Conservation (phyloP, 345 rosid genomes). For the Trapa incisa region DNA sequence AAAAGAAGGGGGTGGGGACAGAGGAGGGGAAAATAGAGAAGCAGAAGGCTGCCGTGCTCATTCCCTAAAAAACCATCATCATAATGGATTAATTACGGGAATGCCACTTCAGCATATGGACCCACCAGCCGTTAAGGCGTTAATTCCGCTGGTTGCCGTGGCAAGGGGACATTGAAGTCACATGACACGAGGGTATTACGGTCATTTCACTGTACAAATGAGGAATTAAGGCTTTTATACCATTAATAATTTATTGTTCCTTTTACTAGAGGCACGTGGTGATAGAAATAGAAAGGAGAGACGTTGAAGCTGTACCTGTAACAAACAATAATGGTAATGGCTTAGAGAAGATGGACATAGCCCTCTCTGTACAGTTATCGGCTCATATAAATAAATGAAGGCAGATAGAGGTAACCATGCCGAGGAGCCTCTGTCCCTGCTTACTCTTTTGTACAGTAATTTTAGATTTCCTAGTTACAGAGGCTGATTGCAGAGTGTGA, state of each 20-base stretch:
- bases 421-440: not conserved
- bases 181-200: not conserved
- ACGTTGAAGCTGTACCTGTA: not conserved
- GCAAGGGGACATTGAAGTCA: not conserved
- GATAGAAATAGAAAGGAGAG: slow-evolving; percentile 5
- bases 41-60: not conserved
- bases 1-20: slow-evolving; percentile 3
- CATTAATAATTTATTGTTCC: slow-evolving; percentile 7
- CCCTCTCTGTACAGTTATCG: not conserved
- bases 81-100: slow-evolving; percentile 27
- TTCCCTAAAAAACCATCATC: slow-evolving; percentile 7
- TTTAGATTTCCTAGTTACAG: too few species aligned
- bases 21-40: not conserved
- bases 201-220: not conserved
- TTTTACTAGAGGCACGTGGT: slow-evolving; percentile 10
- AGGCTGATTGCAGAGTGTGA: too few species aligned
- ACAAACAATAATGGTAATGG: not conserved
- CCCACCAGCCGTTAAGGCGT: slow-evolving; percentile 72
- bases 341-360: not conserved
- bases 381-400: not conserved
- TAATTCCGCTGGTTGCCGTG: slow-evolving; percentile 32
- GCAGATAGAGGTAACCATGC: not conserved
- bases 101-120: slow-evolving; percentile 34
- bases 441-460: not conserved
- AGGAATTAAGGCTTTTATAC: not conserved